Evolutionary conservation across 108 stramenopile species (phyloP).

Genomic region (Skeletonema grethae): DNA sequence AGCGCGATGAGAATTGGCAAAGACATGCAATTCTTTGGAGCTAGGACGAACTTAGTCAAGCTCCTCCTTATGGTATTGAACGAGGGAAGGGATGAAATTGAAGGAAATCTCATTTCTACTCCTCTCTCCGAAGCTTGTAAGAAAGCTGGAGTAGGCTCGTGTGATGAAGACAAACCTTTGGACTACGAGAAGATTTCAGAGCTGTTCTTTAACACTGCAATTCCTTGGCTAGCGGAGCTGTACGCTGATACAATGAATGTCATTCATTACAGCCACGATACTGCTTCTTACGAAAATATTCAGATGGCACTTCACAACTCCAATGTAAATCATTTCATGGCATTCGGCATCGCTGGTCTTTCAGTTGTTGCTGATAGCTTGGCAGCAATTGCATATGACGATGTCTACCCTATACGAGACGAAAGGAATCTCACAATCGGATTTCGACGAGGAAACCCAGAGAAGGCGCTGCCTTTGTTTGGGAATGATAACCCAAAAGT

Average conservation of each 20-base stretch:
- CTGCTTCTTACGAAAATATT: slow-evolving; percentile 57
- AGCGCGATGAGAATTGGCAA: slow-evolving; percentile 66
- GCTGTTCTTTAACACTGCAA: slow-evolving; percentile 62
- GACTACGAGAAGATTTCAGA: slow-evolving; percentile 51
- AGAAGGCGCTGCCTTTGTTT: slow-evolving; percentile 53
- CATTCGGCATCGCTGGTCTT: slow-evolving; percentile 67
- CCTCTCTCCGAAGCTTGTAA: slow-evolving; percentile 55
- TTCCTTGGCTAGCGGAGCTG: slow-evolving; percentile 75
- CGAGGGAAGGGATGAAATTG: slow-evolving; percentile 65
- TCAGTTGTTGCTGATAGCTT: slow-evolving; percentile 70
- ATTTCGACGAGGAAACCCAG: slow-evolving; percentile 54
- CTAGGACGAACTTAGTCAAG: slow-evolving; percentile 65
- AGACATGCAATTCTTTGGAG: slow-evolving; percentile 79
- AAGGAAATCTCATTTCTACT: slow-evolving; percentile 55
- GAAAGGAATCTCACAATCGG: slow-evolving; percentile 60
- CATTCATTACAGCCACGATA: slow-evolving; percentile 69
- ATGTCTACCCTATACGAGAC: slow-evolving; percentile 62
- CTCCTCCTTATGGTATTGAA: slow-evolving; percentile 68
- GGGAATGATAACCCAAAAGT: slow-evolving; percentile 66
- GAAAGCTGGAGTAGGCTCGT: slow-evolving; percentile 56
- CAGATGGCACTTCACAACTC: slow-evolving; percentile 74
- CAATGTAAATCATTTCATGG: slow-evolving; percentile 71
- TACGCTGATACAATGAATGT: slow-evolving; percentile 79
- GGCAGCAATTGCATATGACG: slow-evolving; percentile 64
- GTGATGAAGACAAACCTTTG: slow-evolving; percentile 57